Evolutionary conservation across 768 basidiomycete genomes (phyloP), one percentile per base, ranked within the genome.

Genomic region (Agrocybe praecox): DNA sequence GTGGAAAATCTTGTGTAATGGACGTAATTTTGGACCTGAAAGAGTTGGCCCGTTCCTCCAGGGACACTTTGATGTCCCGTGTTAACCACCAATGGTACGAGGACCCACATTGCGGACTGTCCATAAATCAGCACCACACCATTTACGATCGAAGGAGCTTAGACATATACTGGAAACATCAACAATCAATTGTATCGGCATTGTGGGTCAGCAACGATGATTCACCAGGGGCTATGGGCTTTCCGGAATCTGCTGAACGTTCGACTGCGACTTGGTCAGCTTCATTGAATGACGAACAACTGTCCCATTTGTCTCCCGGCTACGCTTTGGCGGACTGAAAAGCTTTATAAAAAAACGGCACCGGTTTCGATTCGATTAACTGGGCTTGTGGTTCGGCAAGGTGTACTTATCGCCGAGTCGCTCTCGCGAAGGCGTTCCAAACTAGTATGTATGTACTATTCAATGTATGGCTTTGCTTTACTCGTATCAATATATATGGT

Each of bases 211-310:
- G 57, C 22, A 40, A 48, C 24, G 34, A 52, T 32, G 49, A 18
- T 18, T 4, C 4, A 5, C 33, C 46, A 19, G 26, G 50, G 34
- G 49, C 36, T 23, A 45, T 58, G 51, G 44, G 57, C 61, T 61
- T 73, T 69, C 67, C 75, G 40, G 70, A 77, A 17, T 82, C 80
- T 54, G 75, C 74, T 57, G 78, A 80, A 69, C 78, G 80, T 45
- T 82, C 76, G 51, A 80, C 80, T 42, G 74, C 63, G 43, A 64
- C 53, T 49, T 70, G 66, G 68, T 54, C 56, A 49, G 54, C 67
- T 57, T 51, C 50, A 52, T 58, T 62, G 44, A 52, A 52, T 34
- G 42, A 26, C 18, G 54, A 52, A 46, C 56, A 49, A 60, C 55
- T 60, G 49, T 44, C 50, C 59, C 61, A 54, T 58, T 56, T 42